Conservation (phyloP, 495 filamentous ascomycete genomes). For the Evansstolkia leycettana region DNA sequence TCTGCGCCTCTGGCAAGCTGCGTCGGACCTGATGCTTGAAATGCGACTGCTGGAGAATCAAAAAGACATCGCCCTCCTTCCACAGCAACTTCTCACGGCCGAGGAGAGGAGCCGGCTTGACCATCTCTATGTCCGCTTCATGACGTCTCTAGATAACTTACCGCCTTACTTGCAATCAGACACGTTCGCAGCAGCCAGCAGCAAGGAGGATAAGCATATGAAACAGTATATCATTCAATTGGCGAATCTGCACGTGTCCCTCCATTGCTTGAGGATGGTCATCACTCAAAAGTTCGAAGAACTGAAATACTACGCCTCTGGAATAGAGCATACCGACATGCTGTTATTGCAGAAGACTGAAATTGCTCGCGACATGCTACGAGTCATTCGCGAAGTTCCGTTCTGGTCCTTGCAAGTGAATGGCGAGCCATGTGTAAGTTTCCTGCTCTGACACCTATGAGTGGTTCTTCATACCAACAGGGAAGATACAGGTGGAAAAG, state of each 20-base stretch:
- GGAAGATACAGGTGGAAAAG: constrained; percentile 15
- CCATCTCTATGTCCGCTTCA: constrained; percentile 12
- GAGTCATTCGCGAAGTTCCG: constrained; percentile 10
- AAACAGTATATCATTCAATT: constrained; percentile 12
- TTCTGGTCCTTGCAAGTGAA: constrained; percentile 13
- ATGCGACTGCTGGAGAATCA: constrained; percentile 7
- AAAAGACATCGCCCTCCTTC: constrained; percentile 1
- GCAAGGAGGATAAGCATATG: constrained; percentile 1
- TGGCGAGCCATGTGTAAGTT: constrained; percentile 11
- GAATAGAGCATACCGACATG: constrained; percentile 5
- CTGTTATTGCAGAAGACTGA: constrained; percentile 12
- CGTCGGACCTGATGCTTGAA: constrained; percentile 11
- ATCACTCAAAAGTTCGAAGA: constrained; percentile 17
- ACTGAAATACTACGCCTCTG: constrained; percentile 2
- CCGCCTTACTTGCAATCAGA: constrained; percentile 8
- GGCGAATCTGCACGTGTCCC: constrained; percentile 13
- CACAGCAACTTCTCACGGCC: constrained; percentile 4
- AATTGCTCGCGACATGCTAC: constrained; percentile 10
- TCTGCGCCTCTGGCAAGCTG: constrained; percentile 11
- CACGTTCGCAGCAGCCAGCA: constrained; percentile 1
- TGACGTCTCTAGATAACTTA: constrained; percentile 10
- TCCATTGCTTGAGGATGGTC: constrained; percentile 17
- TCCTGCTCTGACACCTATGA: no score
- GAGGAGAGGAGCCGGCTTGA: constrained; percentile 8
- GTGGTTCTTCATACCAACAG: constrained; percentile 9